Evolutionary conservation across 768 basidiomycete genomes (phyloP).

Genomic region (Neoboletus magnificus): DNA sequence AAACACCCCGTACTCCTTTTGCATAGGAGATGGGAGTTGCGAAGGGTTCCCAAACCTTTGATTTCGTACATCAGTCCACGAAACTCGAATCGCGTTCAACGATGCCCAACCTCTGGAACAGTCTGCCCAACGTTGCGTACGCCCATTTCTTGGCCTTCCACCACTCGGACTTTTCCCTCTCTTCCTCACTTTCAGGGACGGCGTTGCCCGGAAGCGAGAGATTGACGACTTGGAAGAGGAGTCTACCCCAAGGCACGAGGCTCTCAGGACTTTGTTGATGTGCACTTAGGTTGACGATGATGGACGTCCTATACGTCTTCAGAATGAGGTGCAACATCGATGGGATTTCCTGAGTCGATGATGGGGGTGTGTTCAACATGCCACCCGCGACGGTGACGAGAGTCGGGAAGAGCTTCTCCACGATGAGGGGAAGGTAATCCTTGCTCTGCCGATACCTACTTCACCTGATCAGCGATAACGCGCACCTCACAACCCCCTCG

Average conservation of each 20-base stretch:
- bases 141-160: slow-evolving; percentile 96
- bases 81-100: neutral
- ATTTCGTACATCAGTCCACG: slow-evolving; percentile 4
- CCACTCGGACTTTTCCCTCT: slow-evolving; percentile 79
- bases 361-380: slow-evolving; percentile 63
- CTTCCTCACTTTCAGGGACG: slow-evolving; percentile 70
- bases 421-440: slow-evolving; percentile 56
- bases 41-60: slow-evolving; percentile 81
- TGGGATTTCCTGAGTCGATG: slow-evolving; percentile 65
- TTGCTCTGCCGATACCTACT: slow-evolving; percentile 65
- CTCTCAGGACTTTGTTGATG: slow-evolving; percentile 76
- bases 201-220: slow-evolving; percentile 60
- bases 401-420: slow-evolving; percentile 65
- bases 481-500: neutral
- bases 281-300: slow-evolving; percentile 64
- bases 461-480: slow-evolving; percentile 37
- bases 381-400: slow-evolving; percentile 71
- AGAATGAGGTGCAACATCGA: slow-evolving; percentile 82
- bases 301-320: slow-evolving; percentile 82
- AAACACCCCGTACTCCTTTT: slow-evolving; percentile 66
- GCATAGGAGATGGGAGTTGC: slow-evolving; percentile 72
- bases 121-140: slow-evolving; percentile 69
- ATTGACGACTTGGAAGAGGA: slow-evolving; percentile 79
- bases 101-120: slow-evolving; percentile 64
- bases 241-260: slow-evolving; percentile 83